Conservation (phyloP, 2,329 filamentous ascomycete species). For the Hypoxylon sp. region DNA sequence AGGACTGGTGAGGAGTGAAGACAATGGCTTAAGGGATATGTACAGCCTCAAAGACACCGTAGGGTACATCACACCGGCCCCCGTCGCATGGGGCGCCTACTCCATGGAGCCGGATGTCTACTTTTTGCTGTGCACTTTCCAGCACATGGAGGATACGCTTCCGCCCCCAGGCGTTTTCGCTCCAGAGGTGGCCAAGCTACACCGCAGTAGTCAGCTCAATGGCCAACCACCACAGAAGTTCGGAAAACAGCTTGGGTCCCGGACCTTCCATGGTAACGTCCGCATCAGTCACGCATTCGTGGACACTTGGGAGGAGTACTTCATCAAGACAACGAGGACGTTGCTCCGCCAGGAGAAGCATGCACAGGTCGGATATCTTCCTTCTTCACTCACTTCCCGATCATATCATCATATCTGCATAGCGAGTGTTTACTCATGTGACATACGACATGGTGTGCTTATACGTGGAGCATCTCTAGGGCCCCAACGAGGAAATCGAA, state of each 20-base stretch:
- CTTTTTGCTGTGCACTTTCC: conserved; percentile 41
- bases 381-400: not conserved
- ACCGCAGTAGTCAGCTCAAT: conserved; percentile 8
- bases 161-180: conserved; percentile 16
- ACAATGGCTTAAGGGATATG: conserved; percentile 20
- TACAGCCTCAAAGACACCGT: conserved; percentile 9
- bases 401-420: not conserved
- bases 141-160: conserved; percentile 29
- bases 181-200: conserved; percentile 28
- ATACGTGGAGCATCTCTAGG: conserved; percentile 9
- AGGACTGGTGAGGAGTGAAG: conserved; percentile 36
- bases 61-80: conserved; percentile 27
- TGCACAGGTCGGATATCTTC: conserved; percentile 18
- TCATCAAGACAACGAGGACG: conserved; percentile 32
- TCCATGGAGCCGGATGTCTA: conserved; percentile 23
- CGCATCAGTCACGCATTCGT: conserved; percentile 36
- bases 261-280: conserved; percentile 40
- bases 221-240: not conserved
- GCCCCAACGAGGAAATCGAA: conserved; percentile 22
- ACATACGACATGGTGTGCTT: not conserved
- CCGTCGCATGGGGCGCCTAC: conserved; percentile 35
- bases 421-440: conserved; percentile 4
- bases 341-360: conserved; percentile 33
- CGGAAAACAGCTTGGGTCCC: conserved; percentile 28
- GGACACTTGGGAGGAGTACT: conserved; percentile 40